Evolutionary conservation across 768 basidiomycete species (phyloP), one percentile per base, ranked within the genome.

Genomic region (Suillus hirtellus): DNA sequence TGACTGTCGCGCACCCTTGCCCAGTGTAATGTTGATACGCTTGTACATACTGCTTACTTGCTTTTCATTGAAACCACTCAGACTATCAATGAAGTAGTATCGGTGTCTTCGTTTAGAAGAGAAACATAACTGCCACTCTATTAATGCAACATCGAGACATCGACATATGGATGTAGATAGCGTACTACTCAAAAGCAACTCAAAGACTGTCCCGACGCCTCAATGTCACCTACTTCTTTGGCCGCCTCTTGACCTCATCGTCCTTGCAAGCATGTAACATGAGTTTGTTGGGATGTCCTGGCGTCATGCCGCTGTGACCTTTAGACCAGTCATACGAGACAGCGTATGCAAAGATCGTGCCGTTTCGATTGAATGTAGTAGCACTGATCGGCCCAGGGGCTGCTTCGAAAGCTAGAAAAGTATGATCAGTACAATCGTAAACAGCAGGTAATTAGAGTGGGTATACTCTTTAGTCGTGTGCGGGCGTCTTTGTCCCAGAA

Each of bases 401-500:
- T 3, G 86, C 76, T 4, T 94, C 92, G 73, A 94, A 93, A 10
- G 89, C 89, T 90, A 67, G 19, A 64, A 34, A 42, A 21, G 63
- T 63, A 19, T 65, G 61, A 64, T 50, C 31, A 50, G 21, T 58
- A 37, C 37, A 34, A 42, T 6, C 3, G 4, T 12, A 46, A 27
- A 52, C 14, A 10, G 27, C 10, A 40, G 35, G 21, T n/a, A 53
- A 49, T 63, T 66, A 35, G 24, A 31, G 7, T 4, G 12, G 24
- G 76, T 83, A 55, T 68, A 95, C 94, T 88, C 79, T 96, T 97
- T 78, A 98, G 84, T 46, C 96, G 89, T 8, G 91, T 94, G 63
- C 95, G 89, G 9, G 91, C 88, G 68, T 96, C 91, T 77, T 95
- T 95, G 77, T 97, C 95, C 95, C 95, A 96, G 75, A 91, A 93